Evolutionary conservation across 306 rosid genomes (phyloP), one percentile per base, ranked within the genome.

Genomic region (Gastrolobium villosum): DNA sequence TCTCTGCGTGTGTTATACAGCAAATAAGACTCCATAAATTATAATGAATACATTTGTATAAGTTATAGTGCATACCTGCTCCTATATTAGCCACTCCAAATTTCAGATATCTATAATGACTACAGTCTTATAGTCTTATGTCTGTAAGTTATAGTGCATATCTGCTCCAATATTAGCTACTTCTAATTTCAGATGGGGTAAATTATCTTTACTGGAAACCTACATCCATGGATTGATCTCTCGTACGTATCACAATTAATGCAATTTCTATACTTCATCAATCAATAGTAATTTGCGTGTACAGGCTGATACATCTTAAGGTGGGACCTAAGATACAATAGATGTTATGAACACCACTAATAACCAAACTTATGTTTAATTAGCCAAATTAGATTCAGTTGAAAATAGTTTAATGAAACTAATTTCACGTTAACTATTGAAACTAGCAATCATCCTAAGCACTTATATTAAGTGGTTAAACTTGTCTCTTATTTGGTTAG

Each of bases 211-310:
- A 36, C 30, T 8, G 36, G 32, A 44, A 41, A 57, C 11, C 50
- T 3, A 7, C 52, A 37, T 37, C 53, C 10, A 41, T 7, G 7
- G 32, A 59, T 14, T 7, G 2, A 45, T 60, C 11, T 74, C 10
- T 74, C 36, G 34, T 73, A 37, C 28, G 5, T 10, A 59, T 31
- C 43, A 57, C 30, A 43, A 57, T 57, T 70, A 31, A 36, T 67
- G 43, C 28, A 30, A 49, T 45, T 11, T 48, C 54, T 34, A 35
- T 60, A 60, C 41, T 13, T 4, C 39, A 59, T 31, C 43, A 59
- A 69, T 48, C 74, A 6, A 48, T 34, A 10, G 10, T 44, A 45
- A 5, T 67, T 28, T 43, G 3, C n/a, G 20, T 7, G 26, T 46
- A 56, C 2, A 10, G 44, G 15, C 6, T 10, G 65, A 45, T 40